Evolutionary conservation across 495 filamentous ascomycete genomes (phyloP).

Genomic region (Tuber calosporum): DNA sequence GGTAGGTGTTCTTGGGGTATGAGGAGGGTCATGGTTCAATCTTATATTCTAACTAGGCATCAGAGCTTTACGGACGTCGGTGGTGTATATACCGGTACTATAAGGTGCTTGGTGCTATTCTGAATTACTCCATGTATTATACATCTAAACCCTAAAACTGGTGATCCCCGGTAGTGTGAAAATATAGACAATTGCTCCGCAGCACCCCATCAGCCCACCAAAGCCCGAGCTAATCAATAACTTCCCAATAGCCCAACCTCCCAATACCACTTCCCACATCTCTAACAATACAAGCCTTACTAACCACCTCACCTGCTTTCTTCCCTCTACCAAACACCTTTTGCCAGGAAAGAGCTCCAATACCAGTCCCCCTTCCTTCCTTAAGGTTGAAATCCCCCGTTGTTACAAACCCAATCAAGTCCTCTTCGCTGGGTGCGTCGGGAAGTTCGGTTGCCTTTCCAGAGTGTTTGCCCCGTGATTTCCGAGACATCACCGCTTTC

Average conservation of each 20-base stretch:
- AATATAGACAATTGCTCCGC: not conserved
- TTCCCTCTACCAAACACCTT: conserved; percentile 49
- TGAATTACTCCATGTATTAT: not conserved
- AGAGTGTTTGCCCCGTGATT: conserved; percentile 23
- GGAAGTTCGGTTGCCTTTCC: conserved; percentile 46
- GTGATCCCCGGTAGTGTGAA: not conserved
- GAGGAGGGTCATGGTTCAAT: not conserved
- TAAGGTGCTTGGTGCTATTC: not conserved
- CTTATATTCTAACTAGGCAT: too few relatives aligned
- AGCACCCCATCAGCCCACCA: not conserved
- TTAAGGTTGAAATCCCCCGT: conserved; percentile 75
- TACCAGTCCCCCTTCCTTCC: conserved; percentile 65
- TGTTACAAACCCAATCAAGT: conserved; percentile 88
- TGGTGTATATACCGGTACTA: not conserved
- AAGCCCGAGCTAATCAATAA: conserved; percentile 46
- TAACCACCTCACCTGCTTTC: conserved; percentile 37
- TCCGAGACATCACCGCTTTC: conserved; percentile 44
- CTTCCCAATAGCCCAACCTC: conserved; percentile 73
- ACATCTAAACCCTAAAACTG: not conserved
- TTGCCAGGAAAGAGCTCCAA: conserved; percentile 61
- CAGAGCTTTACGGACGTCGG: not conserved
- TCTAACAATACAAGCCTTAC: conserved; percentile 67
- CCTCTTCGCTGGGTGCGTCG: conserved; percentile 60
- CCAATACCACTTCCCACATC: conserved; percentile 69
- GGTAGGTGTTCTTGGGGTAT: not conserved